Conservation (phyloP, 495 filamentous ascomycete species). For the Daldinia bambusicola region DNA sequence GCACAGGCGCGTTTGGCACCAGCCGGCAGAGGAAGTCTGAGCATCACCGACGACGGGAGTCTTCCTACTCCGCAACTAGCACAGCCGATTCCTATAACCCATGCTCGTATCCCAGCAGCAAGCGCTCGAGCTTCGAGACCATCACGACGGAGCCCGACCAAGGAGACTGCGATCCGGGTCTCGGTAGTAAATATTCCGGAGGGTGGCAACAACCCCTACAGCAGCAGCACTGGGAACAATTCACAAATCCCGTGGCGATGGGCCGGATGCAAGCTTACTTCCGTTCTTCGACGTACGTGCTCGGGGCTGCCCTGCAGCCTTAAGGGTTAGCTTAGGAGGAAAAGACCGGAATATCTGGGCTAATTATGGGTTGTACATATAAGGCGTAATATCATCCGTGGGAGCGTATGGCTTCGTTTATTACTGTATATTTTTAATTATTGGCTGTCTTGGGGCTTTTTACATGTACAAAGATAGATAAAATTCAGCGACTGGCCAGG, state of each 20-base stretch:
- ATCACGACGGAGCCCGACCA: slow-evolving; percentile 42
- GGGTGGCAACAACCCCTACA: background rate
- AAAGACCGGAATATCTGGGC: background rate
- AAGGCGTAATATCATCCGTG: background rate
- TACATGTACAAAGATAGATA: background rate
- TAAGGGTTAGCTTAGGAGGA: slow-evolving; percentile 16
- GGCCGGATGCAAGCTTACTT: slow-evolving; percentile 50
- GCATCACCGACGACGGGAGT: slow-evolving; percentile 33
- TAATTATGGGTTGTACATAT: background rate
- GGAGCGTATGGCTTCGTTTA: background rate
- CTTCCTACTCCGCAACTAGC: slow-evolving; percentile 24
- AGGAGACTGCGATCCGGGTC: slow-evolving; percentile 13
- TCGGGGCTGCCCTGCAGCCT: slow-evolving; percentile 39
- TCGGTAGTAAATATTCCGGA: slow-evolving; percentile 5
- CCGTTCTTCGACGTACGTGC: slow-evolving; percentile 41
- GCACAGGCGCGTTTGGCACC: slow-evolving; percentile 14
- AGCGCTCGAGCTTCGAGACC: slow-evolving; percentile 41
- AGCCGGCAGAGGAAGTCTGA: background rate
- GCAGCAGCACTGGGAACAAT: slow-evolving; percentile 19
- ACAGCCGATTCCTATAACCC: slow-evolving; percentile 25
- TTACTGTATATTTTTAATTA: slow-evolving; percentile 7
- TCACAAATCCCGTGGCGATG: slow-evolving; percentile 41
- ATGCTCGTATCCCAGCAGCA: slow-evolving; percentile 32
- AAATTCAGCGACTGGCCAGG: background rate
- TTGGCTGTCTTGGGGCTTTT: background rate